A percentile compares a stretch with the other conserved stretches of the same genome.
These are phyloP conservation scores for Talaromyces sp. DNA, from an alignment of 2,329 filamentous ascomycete species.

Conservation along the genomic window DNA sequence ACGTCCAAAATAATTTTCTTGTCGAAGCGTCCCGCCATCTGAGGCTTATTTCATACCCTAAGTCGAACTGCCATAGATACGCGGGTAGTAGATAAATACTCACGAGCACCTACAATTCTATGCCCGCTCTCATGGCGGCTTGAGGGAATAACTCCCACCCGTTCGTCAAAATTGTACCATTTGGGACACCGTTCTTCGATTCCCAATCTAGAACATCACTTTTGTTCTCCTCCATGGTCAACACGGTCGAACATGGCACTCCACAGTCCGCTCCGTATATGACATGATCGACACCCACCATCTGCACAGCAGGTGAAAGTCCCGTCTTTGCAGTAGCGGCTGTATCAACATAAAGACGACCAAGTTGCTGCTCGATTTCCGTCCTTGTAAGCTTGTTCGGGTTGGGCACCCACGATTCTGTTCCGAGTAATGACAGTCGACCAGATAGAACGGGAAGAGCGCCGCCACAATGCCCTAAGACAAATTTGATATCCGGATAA, in stretches of 20 bases:
- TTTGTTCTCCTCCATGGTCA: constrained; percentile 14
- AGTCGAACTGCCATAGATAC: neutral
- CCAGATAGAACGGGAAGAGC: constrained; percentile 9
- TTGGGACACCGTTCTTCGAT: neutral
- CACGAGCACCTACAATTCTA: neutral
- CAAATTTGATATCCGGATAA: constrained; percentile 12
- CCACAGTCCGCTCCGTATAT: constrained; percentile 17
- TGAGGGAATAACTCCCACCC: constrained; percentile 10
- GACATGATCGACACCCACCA: constrained; percentile 9
- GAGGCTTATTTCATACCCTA: neutral
- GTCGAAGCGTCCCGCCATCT: neutral
- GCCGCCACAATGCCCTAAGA: constrained; percentile 10
- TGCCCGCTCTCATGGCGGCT: constrained; percentile 5
- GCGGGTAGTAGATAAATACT: neutral
- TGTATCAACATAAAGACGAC: constrained; percentile 11
- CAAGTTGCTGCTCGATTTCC: constrained; percentile 9
- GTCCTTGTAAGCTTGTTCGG: neutral
- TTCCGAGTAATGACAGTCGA: constrained; percentile 5
- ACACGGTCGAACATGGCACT: constrained; percentile 14
- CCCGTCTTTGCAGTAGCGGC: constrained; percentile 14
- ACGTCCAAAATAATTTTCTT: neutral
- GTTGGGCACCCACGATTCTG: constrained; percentile 12
- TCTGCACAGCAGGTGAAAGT: constrained; percentile 12
- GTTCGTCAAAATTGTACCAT: neutral
- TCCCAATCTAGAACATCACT: constrained; percentile 7